Evolutionary conservation across 495 filamentous ascomycete genomes (phyloP).

Genomic region (Daldinia decipiens): DNA sequence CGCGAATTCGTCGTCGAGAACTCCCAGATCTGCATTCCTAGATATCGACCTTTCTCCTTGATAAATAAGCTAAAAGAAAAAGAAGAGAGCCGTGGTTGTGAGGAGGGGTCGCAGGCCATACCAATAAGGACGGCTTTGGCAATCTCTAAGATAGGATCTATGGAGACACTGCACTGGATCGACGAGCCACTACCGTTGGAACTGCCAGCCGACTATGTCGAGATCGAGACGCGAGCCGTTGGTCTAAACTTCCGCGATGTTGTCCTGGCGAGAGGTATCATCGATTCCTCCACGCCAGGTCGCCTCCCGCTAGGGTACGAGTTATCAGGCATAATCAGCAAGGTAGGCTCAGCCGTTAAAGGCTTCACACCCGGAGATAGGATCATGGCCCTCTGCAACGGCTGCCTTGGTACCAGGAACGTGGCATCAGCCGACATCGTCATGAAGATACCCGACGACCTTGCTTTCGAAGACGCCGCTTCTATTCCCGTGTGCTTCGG

Average conservation of each 20-base stretch:
- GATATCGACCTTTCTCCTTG: conserved; percentile 41
- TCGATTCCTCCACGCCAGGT: conserved; percentile 31
- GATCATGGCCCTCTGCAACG: neutral
- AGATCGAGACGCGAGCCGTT: conserved; percentile 55
- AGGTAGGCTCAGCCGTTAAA: neutral
- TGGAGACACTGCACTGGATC: neutral
- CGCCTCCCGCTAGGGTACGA: conserved; percentile 52
- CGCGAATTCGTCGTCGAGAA: conserved; percentile 45
- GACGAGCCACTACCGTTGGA: conserved; percentile 9
- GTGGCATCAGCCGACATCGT: conserved; percentile 17
- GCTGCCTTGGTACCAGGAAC: neutral
- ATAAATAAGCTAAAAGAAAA: conserved; percentile 15
- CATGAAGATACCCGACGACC: conserved; percentile 52
- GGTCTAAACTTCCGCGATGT: conserved; percentile 55
- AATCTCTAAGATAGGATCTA: neutral
- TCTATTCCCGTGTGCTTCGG: conserved; percentile 59
- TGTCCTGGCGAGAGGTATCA: conserved; percentile 48
- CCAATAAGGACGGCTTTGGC: neutral
- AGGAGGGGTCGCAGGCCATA: neutral
- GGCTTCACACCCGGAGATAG: neutral
- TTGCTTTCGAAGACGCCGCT: conserved; percentile 60
- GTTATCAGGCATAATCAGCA: conserved; percentile 13
- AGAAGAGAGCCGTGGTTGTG: conserved; percentile 7
- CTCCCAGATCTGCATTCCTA: conserved; percentile 30
- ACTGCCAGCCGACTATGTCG: conserved; percentile 41